Evolutionary conservation across 345 rosid genomes (phyloP).

Genomic region (Populus deltoides): DNA sequence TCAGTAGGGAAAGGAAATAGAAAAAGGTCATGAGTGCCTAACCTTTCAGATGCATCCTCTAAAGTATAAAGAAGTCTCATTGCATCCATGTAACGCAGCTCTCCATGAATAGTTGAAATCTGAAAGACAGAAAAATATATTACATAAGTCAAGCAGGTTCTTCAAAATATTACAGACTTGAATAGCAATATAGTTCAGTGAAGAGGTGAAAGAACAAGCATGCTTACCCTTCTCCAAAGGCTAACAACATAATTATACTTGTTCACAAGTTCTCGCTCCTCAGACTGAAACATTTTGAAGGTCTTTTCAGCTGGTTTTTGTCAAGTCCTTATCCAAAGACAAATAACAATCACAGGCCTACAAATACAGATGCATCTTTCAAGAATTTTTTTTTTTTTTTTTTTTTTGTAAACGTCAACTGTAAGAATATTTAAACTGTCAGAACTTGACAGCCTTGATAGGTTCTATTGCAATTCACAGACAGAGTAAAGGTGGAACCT

Average conservation of each 20-base stretch:
- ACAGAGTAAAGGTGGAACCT: not conserved
- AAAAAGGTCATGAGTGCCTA: constrained; percentile 10
- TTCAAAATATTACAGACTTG: not conserved
- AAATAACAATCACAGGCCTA: not conserved
- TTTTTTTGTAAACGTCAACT: not conserved
- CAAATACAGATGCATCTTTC: not conserved
- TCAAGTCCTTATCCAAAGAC: constrained; percentile 39
- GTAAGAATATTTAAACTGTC: not conserved
- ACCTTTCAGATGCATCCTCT: constrained; percentile 79
- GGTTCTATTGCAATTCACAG: not conserved
- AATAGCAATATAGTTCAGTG: not conserved
- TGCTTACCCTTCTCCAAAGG: constrained; percentile 90
- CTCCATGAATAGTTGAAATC: constrained; percentile 75
- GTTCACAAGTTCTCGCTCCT: constrained; percentile 72
- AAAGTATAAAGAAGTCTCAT: constrained; percentile 64
- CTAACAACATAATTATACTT: constrained; percentile 82
- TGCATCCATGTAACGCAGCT: constrained; percentile 75
- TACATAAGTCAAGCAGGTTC: not conserved
- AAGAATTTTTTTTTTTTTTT: not conserved
- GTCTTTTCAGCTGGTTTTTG: constrained; percentile 66
- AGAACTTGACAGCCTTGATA: not conserved
- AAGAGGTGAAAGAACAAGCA: not conserved
- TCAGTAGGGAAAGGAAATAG: not conserved
- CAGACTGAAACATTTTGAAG: constrained; percentile 56
- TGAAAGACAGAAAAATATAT: constrained; percentile 26